Conservation (phyloP, 495 filamentous ascomycete genomes). For the Podospora anserina region DNA sequence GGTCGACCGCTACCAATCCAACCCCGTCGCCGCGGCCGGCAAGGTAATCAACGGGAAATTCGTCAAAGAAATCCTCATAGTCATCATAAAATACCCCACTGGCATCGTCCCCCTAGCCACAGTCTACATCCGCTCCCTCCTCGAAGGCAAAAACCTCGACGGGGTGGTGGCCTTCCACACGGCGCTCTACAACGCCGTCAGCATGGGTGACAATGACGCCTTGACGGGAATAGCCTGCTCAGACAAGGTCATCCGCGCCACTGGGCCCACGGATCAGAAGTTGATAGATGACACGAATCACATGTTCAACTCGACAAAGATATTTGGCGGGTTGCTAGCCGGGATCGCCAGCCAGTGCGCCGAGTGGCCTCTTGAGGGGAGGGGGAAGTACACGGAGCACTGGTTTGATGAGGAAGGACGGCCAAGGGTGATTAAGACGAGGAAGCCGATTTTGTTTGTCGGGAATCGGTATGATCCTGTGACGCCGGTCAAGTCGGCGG, state of each 20-base stretch:
- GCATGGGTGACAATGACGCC: slow-evolving; percentile 4
- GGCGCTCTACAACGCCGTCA: background rate
- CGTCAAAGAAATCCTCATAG: background rate
- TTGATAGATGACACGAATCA: background rate
- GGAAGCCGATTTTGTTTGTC: slow-evolving; percentile 43
- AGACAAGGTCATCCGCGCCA: background rate
- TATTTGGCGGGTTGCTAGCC: slow-evolving; percentile 16
- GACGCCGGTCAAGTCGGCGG: slow-evolving; percentile 47
- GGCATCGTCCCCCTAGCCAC: background rate
- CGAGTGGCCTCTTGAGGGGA: slow-evolving; percentile 45
- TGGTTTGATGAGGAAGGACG: slow-evolving; percentile 22
- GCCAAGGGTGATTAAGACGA: slow-evolving; percentile 36
- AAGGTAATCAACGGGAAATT: background rate
- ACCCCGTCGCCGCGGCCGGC: background rate
- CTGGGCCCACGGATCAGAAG: background rate
- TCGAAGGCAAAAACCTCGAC: background rate
- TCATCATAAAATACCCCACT: slow-evolving; percentile 7
- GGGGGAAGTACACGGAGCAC: slow-evolving; percentile 41
- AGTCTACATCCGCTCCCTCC: background rate
- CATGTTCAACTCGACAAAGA: slow-evolving; percentile 8
- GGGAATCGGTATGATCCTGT: slow-evolving; percentile 42
- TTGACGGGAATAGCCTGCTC: slow-evolving; percentile 10
- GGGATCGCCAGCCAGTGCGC: slow-evolving; percentile 32
- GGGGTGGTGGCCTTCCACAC: background rate
- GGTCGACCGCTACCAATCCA: background rate